Conservation (phyloP, 2,329 filamentous ascomycete genomes). For the Paradendryphiella salina region DNA sequence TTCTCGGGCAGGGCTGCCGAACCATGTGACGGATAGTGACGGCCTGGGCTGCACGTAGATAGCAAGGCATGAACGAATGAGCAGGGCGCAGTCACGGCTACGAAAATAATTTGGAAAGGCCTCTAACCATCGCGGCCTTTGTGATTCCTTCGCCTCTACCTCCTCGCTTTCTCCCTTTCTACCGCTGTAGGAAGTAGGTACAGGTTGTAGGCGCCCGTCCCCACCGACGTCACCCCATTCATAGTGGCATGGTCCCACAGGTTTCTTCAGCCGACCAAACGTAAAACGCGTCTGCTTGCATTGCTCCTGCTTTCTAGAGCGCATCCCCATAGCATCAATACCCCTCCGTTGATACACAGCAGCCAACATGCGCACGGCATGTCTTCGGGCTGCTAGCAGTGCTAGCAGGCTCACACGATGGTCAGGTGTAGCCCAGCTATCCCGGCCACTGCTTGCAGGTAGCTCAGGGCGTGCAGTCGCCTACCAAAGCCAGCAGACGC, state of each 20-base stretch:
- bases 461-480: constrained; percentile 22
- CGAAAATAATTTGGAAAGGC: neutral
- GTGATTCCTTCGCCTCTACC: constrained; percentile 1
- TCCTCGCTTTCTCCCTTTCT: neutral
- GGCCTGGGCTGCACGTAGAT: constrained; percentile 4
- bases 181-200: neutral
- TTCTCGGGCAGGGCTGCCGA: constrained; percentile 18
- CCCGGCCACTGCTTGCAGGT: constrained; percentile 25
- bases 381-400: constrained; percentile 39
- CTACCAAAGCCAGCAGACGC: constrained; percentile 20
- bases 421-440: constrained; percentile 25
- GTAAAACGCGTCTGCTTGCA: neutral
- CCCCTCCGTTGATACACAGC: neutral
- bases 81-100: constrained; percentile 3
- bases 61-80: neutral
- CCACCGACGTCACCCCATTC: constrained; percentile 1
- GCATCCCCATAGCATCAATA: constrained; percentile 1
- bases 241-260: constrained; percentile 3
- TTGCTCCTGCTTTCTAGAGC: neutral
- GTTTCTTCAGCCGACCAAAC: neutral
- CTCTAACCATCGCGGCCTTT: constrained; percentile 8
- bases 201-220: neutral
- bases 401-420: constrained; percentile 33
- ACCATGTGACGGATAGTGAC: constrained; percentile 19
- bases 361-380: constrained; percentile 38